Percentiles rank a stretch among this genome's conserved stretches.
phyloP scores from a whole-genome alignment of 2,329 filamentous ascomycete genomes.

The Incumbomyces lentus region DNA sequence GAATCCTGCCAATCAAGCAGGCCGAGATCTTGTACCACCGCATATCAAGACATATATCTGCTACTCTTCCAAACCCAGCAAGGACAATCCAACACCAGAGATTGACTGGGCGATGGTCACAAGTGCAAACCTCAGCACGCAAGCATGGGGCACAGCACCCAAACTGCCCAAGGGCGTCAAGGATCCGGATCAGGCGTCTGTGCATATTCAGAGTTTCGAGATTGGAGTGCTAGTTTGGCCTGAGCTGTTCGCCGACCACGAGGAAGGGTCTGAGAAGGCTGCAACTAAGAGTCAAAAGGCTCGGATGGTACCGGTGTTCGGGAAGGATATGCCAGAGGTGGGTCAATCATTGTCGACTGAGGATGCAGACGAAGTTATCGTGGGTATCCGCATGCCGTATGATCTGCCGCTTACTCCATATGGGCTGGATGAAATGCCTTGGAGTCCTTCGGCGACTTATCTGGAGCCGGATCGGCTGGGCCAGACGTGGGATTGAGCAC shows the following conservation, averaged over 20 bases:
- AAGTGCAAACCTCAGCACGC: conserved; percentile 83
- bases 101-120: conserved; percentile 82
- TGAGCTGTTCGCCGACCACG: conserved; percentile 35
- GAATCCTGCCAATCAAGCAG: conserved; percentile 29
- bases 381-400: conserved; percentile 76
- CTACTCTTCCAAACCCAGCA: conserved; percentile 34
- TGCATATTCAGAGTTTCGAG: conserved; percentile 72
- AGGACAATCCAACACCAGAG: conserved; percentile 16
- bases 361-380: conserved; percentile 27
- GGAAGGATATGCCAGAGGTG: conserved; percentile 43
- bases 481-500: not conserved
- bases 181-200: conserved; percentile 12
- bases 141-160: conserved; percentile 67
- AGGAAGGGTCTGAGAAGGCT: conserved; percentile 5
- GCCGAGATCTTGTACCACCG: conserved; percentile 61
- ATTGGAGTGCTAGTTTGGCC: conserved; percentile 79
- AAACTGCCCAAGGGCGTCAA: conserved; percentile 35
- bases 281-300: conserved; percentile 20
- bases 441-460: conserved; percentile 33
- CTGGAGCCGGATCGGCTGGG: not conserved
- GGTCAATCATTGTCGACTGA: not conserved
- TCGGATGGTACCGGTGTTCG: conserved; percentile 60
- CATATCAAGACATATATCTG: conserved; percentile 86
- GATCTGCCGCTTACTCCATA: conserved; percentile 64
- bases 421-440: conserved; percentile 53